phyloP scores from a whole-genome alignment of 78 protist genomes.

The Neovahlkampfia damariscottae region DNA sequence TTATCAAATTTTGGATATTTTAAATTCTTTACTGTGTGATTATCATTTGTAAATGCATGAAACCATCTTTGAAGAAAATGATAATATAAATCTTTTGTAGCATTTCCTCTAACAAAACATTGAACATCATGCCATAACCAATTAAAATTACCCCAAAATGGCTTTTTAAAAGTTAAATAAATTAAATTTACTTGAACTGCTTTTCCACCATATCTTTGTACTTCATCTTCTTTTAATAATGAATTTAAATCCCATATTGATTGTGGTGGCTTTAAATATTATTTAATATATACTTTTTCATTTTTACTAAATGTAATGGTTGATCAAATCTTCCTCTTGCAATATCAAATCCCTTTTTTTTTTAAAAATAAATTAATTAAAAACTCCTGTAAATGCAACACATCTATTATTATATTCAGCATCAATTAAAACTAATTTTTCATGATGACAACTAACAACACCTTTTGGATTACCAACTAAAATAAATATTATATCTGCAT shows the following conservation, averaged over 20 bases:
- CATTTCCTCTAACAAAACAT: conserved; percentile 27
- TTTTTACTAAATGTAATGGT: conserved; percentile 36
- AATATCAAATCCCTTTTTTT: conserved; percentile 65
- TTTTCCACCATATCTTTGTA: too few species aligned
- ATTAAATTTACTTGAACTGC: too few species aligned
- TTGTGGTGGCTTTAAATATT: conserved; percentile 34
- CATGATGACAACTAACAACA: conserved; percentile 52
- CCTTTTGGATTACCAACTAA: conserved; percentile 57
- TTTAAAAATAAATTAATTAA: too few species aligned
- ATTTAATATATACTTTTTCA: too few species aligned
- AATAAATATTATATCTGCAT: conserved; percentile 9
- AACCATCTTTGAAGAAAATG: conserved; percentile 53
- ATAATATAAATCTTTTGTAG: conserved; percentile 23
- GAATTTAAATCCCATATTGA: neutral
- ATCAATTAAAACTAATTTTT: conserved; percentile 48
- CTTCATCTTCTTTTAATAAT: too few species aligned
- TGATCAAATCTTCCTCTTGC: conserved; percentile 54
- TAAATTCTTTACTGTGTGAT: neutral
- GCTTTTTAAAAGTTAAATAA: too few species aligned
- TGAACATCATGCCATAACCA: conserved; percentile 57
- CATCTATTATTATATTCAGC: conserved; percentile 37
- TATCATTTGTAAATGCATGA: conserved; percentile 37
- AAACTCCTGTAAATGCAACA: conserved; percentile 46
- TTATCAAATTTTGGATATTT: neutral
- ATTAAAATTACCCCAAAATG: conserved; percentile 9